Evolutionary conservation across 257 asterid species (phyloP).

Genomic region (Nicotiana noctiflora): DNA sequence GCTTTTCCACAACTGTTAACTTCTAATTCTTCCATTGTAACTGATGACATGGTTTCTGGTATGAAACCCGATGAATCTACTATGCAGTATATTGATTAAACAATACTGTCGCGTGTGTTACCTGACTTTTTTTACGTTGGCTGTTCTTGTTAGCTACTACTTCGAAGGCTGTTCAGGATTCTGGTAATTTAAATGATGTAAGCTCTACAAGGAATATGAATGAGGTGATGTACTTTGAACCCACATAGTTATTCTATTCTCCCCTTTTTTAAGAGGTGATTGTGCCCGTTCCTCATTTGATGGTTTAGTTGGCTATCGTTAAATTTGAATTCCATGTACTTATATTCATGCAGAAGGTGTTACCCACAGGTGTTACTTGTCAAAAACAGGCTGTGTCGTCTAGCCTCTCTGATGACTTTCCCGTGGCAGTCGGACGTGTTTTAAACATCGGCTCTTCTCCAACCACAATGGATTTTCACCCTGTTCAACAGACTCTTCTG

Average conservation of each 20-base stretch:
- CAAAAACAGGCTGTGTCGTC: conserved; percentile 15
- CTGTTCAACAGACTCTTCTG: conserved; percentile 48
- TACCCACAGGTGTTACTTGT: conserved; percentile 5
- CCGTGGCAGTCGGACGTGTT: conserved; percentile 35
- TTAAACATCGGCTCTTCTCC: conserved; percentile 32
- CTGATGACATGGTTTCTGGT: conserved; percentile 21
- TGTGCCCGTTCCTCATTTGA: neutral
- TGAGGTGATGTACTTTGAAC: conserved; percentile 36
- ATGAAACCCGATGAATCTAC: conserved; percentile 9
- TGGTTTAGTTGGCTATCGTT: neutral
- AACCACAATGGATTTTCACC: conserved; percentile 70
- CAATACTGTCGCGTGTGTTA: neutral
- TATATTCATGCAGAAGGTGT: conserved; percentile 31
- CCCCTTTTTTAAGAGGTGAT: neutral
- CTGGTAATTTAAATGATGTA: conserved; percentile 13
- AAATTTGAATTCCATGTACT: neutral
- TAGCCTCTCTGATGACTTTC: conserved; percentile 36
- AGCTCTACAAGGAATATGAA: conserved; percentile 17
- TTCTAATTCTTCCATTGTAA: conserved; percentile 9
- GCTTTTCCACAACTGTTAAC: conserved; percentile 7
- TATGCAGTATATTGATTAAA: neutral
- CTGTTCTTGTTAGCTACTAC: conserved; percentile 17
- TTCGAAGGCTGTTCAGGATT: conserved; percentile 18
- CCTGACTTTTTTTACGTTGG: neutral
- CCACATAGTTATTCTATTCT: neutral